Conservation (phyloP, 345 rosid genomes). For the Arabis alpina region DNA sequence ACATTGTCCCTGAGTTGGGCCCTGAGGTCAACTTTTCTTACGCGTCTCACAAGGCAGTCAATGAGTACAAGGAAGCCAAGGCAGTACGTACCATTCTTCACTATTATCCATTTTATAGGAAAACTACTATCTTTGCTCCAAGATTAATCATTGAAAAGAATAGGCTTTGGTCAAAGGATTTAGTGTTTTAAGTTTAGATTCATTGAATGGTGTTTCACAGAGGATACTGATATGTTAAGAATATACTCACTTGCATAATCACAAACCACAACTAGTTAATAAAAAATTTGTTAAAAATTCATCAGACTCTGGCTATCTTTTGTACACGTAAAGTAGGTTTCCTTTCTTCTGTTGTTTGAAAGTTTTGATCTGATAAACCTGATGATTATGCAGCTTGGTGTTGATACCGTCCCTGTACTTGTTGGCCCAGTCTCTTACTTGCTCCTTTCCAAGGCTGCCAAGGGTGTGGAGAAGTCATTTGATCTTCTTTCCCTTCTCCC, state of each 20-base stretch:
- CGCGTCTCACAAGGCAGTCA: conserved; percentile 96
- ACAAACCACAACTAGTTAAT: neutral
- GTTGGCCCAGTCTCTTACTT: conserved; percentile 95
- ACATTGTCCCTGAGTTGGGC: conserved; percentile 95
- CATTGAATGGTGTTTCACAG: neutral
- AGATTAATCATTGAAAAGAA: neutral
- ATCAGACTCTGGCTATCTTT: neutral
- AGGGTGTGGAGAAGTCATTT: conserved; percentile 90
- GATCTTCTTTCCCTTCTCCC: conserved; percentile 85
- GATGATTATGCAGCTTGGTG: conserved; percentile 70
- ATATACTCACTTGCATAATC: neutral
- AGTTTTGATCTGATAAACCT: conserved; percentile 7
- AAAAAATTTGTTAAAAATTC: neutral
- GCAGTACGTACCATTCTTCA: conserved; percentile 58
- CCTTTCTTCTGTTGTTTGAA: neutral
- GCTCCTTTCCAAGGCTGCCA: conserved; percentile 91
- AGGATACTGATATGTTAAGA: conserved; percentile 7
- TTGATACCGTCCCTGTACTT: conserved; percentile 88
- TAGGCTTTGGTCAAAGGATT: conserved; percentile 3
- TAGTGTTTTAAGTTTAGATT: conserved; percentile 18
- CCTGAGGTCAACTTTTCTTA: conserved; percentile 88
- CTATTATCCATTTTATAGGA: conserved; percentile 5
- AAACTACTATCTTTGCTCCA: too few species aligned
- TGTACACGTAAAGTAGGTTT: neutral
- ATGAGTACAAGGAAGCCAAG: conserved; percentile 96